phyloP scores from a whole-genome alignment of 805 yeast genomes.

The Ogataea methanolica region DNA sequence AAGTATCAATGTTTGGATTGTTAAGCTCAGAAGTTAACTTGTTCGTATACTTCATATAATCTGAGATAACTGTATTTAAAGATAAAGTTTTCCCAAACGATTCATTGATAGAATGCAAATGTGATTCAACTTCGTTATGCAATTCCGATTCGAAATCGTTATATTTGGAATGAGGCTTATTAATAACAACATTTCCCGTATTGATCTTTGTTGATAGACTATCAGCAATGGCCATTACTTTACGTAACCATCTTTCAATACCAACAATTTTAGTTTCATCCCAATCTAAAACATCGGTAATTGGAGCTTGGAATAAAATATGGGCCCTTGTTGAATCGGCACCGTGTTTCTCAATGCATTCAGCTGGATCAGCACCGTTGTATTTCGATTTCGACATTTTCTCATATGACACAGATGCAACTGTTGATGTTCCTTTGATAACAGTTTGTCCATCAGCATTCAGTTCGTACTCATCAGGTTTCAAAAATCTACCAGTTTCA shows the following conservation, averaged over 20 bases:
- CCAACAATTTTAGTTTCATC: slow-evolving; percentile 86
- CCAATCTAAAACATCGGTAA: slow-evolving; percentile 80
- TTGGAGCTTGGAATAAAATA: slow-evolving; percentile 87
- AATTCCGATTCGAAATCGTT: slow-evolving; percentile 44
- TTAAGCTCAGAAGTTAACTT: slow-evolving; percentile 37
- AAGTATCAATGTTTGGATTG: slow-evolving; percentile 30
- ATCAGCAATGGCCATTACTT: slow-evolving; percentile 38
- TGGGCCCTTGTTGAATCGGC: slow-evolving; percentile 96
- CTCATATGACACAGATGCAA: slow-evolving; percentile 62
- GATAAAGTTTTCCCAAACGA: slow-evolving; percentile 58
- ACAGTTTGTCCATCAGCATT: slow-evolving; percentile 37
- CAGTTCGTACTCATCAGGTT: slow-evolving; percentile 65
- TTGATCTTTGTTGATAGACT: slow-evolving; percentile 12
- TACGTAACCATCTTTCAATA: slow-evolving; percentile 77
- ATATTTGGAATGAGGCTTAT: slow-evolving; percentile 16
- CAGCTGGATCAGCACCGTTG: slow-evolving; percentile 89
- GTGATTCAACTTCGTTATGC: slow-evolving; percentile 52
- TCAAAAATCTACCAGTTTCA: slow-evolving; percentile 64
- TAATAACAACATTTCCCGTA: slow-evolving; percentile 9
- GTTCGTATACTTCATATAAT: slow-evolving; percentile 80
- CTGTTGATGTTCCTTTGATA: slow-evolving; percentile 44
- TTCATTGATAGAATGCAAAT: slow-evolving; percentile 45
- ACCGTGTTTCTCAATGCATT: slow-evolving; percentile 72
- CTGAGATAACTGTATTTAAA: slow-evolving; percentile 83
- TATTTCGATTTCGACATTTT: slow-evolving; percentile 96